Base-by-base conservation (phyloP, 192 early-diverging fungal genomes). In the Coemansia sp. region DNA sequence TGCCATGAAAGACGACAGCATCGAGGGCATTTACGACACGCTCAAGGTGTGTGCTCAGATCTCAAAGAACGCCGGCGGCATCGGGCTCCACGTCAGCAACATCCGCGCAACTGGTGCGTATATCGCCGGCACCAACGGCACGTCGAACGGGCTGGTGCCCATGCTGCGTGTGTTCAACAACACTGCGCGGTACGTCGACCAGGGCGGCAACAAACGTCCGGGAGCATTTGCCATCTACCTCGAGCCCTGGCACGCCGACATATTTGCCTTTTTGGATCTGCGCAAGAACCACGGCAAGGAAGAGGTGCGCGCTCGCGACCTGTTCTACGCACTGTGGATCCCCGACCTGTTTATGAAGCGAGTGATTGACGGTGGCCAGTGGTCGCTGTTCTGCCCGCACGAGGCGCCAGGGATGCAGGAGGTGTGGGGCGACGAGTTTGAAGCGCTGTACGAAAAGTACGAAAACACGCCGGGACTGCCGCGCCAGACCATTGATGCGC, bases 111-210 rank as follows among this genome's bases (percentile, higher is more conserved):
- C 87, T 6, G 97, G 95, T 2, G 94, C 97, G 14, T 99, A 96
- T 76, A 97, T 97, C 85, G 92, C 97, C 26, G 97, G 95, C 52
- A 97, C 95, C 36, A 97, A 99, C 74, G 97, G 97, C 59, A 84
- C 89, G 59, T 97, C 97, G 21, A 97, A 97, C 69, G 97, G 97
- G 5, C 83, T 98, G 36, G 84, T 98, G 25, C 97, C 97, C 5
- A 97, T 98, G 95, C 85, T 98, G 62, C 91, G 95, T 53, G 97
- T 98, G 9, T 98, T 88, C 71, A 98, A 98, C 84, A 96, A 96
- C 82, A 98, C 97, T 4, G 95, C 97, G 11, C 88, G 97, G 34
- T 98, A 97, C 75, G 95, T 98, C n/a, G 94, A 97, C 83, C 97
- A 98, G 82, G 97, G 97, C 57, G 97, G 95, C 34, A 97, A 97